Conservation (phyloP, 1,284 basidiomycete genomes). For the Ustilago shanxiensis region DNA sequence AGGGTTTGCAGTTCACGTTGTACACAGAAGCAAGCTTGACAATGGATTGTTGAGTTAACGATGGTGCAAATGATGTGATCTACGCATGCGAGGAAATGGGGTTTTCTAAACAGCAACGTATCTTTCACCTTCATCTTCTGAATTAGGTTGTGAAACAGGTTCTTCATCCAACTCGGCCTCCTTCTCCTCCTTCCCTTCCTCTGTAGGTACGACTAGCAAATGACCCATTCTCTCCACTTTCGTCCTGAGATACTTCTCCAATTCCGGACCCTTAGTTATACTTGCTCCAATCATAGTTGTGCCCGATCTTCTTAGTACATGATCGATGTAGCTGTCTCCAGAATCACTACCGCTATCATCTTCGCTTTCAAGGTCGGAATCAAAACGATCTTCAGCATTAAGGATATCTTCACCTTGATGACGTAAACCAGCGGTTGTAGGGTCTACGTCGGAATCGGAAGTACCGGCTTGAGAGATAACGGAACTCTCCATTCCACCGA, state of each 20-base stretch:
- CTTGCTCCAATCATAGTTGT: constrained; percentile 87
- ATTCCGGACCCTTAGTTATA: constrained; percentile 83
- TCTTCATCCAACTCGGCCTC: constrained; percentile 3
- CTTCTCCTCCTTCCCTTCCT: neutral
- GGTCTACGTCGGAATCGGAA: constrained; percentile 14
- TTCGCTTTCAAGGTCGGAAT: constrained; percentile 14
- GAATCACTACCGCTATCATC: constrained; percentile 48
- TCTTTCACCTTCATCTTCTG: constrained; percentile 14
- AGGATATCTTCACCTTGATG: constrained; percentile 39
- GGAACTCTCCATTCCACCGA: constrained; percentile 31
- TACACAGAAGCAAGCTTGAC: too few species aligned
- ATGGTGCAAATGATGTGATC: too few species aligned
- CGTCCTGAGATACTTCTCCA: constrained; percentile 95
- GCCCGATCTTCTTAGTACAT: constrained; percentile 75
- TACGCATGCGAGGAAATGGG: too few species aligned
- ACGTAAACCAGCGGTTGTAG: constrained; percentile 24
- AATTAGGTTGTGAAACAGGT: constrained; percentile 35
- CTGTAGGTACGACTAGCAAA: constrained; percentile 78
- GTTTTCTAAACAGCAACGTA: neutral
- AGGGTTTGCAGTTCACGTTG: too few species aligned
- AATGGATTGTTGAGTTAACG: too few species aligned
- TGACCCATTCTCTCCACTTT: constrained; percentile 98
- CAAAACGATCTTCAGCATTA: constrained; percentile 17
- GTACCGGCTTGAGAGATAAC: constrained; percentile 47
- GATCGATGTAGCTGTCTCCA: constrained; percentile 59